Evolutionary conservation across 2,329 filamentous ascomycete genomes (phyloP).

Genomic region (Monilinia fructigena): DNA sequence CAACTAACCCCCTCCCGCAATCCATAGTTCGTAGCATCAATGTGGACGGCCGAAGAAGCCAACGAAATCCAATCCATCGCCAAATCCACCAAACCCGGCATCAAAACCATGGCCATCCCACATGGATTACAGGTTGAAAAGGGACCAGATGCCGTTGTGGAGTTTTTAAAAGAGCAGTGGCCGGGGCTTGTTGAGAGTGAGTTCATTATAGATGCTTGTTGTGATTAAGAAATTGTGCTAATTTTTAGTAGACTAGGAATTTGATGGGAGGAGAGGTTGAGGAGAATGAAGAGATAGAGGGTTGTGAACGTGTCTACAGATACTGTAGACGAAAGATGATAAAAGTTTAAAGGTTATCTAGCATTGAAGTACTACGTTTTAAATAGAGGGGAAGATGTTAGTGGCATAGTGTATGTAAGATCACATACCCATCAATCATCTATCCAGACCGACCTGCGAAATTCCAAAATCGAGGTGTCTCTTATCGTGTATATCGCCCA

Average conservation of each 20-base stretch:
- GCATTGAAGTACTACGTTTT: too few species aligned
- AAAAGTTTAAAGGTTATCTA: too few species aligned
- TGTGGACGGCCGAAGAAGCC: conserved; percentile 50
- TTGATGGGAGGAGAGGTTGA: neutral
- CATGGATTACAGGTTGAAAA: conserved; percentile 53
- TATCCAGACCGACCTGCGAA: neutral
- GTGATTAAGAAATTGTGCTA: neutral
- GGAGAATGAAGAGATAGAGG: too few species aligned
- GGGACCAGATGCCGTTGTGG: conserved; percentile 56
- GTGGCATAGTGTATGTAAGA: too few species aligned
- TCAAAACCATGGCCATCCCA: conserved; percentile 54
- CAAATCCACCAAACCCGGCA: conserved; percentile 45
- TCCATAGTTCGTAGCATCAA: conserved; percentile 58
- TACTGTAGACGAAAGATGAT: too few species aligned
- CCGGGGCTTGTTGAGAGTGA: conserved; percentile 30
- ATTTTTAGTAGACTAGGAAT: neutral
- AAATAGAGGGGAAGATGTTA: too few species aligned
- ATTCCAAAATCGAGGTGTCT: neutral
- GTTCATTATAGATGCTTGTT: neutral
- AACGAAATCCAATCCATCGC: conserved; percentile 48
- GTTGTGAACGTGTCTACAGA: too few species aligned
- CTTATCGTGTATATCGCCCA: neutral
- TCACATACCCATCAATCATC: neutral
- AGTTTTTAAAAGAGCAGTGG: conserved; percentile 47
- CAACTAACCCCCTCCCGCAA: neutral